Base-by-base conservation (phyloP, 768 basidiomycete species). In the Trametes coccinea region DNA sequence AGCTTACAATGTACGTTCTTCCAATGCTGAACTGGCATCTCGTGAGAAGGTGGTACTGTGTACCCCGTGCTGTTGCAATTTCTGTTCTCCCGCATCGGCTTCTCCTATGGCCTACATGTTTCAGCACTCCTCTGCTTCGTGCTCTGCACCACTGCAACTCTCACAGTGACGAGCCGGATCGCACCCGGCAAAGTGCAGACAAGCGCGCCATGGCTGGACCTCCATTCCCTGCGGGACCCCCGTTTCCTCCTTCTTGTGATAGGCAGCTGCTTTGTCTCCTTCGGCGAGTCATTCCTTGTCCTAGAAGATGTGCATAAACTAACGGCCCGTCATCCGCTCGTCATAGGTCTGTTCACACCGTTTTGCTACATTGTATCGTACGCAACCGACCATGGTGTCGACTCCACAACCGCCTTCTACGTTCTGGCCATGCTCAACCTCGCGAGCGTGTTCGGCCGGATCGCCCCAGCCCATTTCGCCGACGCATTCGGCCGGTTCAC, bases 281-380 rank as follows among this genome's bases (percentile, higher is more conserved):
- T 89, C 34, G 88, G 88, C 88, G 66, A 1, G 68, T 63, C 34
- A 14, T 41, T 7, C 16, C 6, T 17, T 27, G 4, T 11, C 14
- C 9, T 27, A 11, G 33, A 9, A 17, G 41, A 52, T 63, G 30
- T 60, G 27, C 7, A 34, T 47, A 27, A 31, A 16, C 45, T n/a
- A 16, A 5, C 37, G 30, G n/a, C 4, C 39, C 46, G 29, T 34
- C 13, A 56, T n/a, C 27, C 16, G 22, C 2, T 3, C 5, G 8
- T 13, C 22, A 10, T 66, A 90, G 88, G 88, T 37, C 73, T 89
- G 2, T 90, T 88, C 74, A 85, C 83, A 22, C 89, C 89, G 4
- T 86, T 84, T 70, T 86, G 88, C 69, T 90, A 84, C 74, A 82
- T 90, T 53, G 80, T 83, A 16, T 79, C 81, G 45, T 89, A 84